phyloP scores from a whole-genome alignment of 202 grass and related monocot genomes.

The Eragrostis tef region DNA sequence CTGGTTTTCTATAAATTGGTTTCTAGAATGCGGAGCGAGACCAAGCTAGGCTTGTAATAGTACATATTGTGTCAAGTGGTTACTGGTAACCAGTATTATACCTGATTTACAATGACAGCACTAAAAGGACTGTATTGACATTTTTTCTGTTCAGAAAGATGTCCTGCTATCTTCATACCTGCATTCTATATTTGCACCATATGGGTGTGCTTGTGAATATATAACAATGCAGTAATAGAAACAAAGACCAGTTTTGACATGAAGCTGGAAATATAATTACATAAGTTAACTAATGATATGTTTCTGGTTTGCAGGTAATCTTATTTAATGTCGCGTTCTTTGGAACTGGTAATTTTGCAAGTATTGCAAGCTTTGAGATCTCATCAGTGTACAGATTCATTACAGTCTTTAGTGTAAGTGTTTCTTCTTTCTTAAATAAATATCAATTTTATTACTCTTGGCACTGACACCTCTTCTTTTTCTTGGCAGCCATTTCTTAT shows the following conservation, averaged over 20 bases:
- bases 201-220: constrained; percentile 4
- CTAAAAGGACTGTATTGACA: not conserved
- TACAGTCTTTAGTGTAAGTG: constrained; percentile 95
- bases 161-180: not conserved
- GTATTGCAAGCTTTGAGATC: constrained; percentile 98
- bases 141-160: not conserved
- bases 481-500: constrained; percentile 92
- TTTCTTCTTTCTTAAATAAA: constrained; percentile 26
- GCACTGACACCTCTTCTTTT: constrained; percentile 37
- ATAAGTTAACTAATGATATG: constrained; percentile 33
- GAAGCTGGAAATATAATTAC: constrained; percentile 18
- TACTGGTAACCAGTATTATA: not conserved
- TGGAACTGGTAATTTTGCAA: constrained; percentile 98
- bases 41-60: not conserved
- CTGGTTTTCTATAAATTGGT: not conserved
- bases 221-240: constrained; percentile 15
- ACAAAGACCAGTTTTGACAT: not conserved
- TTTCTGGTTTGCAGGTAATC: constrained; percentile 67
- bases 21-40: not conserved
- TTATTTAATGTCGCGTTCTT: constrained; percentile 99
- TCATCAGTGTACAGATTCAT: constrained; percentile 98
- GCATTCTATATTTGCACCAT: no score
- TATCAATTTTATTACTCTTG: constrained; percentile 22
- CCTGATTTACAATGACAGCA: not conserved
- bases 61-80: not conserved